Base-by-base conservation (phyloP, 345 rosid species). In the Luvunga scandens region DNA sequence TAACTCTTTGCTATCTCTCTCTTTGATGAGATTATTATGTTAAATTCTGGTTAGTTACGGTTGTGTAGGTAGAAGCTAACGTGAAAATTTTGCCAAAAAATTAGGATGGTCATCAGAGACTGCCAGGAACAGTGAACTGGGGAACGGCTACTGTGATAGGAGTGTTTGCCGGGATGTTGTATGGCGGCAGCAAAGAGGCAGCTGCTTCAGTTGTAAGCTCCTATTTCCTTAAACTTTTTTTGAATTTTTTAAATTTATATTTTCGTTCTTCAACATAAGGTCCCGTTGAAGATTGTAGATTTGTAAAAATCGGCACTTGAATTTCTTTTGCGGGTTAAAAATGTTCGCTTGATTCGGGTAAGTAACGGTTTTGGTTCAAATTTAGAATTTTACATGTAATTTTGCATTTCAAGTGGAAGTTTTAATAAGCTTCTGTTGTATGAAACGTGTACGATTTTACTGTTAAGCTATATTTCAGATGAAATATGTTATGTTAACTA, bases 101-200 rank as follows among this genome's bases (percentile, higher is more conserved):
- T 81, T 81, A 93, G 99, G 80, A 14, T 66, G 69, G 87, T n/a
- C 81, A 75, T 25, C 81, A 70, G 13, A 89, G 90, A 81, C 65
- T 89, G 80, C 87, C 92, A 61, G 98, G 95, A 78, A 90, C 89
- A 48, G 97, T 88, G 25, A 88, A 91, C 77, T 92, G 99, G 98
- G 97, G 97, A 73, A 82, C 97, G 16, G 93, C 98, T 2, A 91
- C 98, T 6, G 91, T 94, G 33, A 72, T 96, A 73, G 98, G 97
- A 68, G 85, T 96, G 42, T 94, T 92, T 81, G 96, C 97, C 13
- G 99, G 99, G 80, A 80, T 94, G 93, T 48, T 96, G 13, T 94
- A 92, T 82, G 99, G 97, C 71, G 99, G 98, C 24, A 90, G 97
- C 91, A 92, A 91, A 87, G 99, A 96, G 80, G 99, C 97, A 70